phyloP scores from a whole-genome alignment of 345 rosid genomes.

The Rhizophora apiculata region DNA sequence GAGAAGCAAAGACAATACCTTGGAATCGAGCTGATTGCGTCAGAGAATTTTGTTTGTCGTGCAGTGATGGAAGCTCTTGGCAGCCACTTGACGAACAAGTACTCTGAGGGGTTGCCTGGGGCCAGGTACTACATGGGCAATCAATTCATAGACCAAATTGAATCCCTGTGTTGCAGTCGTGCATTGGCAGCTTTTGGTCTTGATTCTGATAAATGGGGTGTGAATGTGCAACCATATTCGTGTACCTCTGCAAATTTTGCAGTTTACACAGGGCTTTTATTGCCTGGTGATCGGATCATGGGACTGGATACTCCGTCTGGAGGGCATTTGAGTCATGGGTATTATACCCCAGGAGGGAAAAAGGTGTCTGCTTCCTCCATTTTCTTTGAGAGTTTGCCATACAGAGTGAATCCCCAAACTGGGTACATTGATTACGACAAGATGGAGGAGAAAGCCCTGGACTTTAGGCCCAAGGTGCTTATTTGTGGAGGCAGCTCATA shows the following conservation, averaged over 20 bases:
- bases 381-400: slow-evolving; percentile 78
- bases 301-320: slow-evolving; percentile 75
- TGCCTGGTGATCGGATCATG: slow-evolving; percentile 71
- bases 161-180: slow-evolving; percentile 59
- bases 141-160: slow-evolving; percentile 68
- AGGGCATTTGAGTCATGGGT: slow-evolving; percentile 81
- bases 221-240: slow-evolving; percentile 81
- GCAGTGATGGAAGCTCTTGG: slow-evolving; percentile 83
- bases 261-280: slow-evolving; percentile 57
- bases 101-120: slow-evolving; percentile 72
- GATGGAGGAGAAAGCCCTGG: slow-evolving; percentile 80
- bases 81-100: slow-evolving; percentile 73
- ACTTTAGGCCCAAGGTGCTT: slow-evolving; percentile 77
- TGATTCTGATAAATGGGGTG: slow-evolving; percentile 62
- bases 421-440: slow-evolving; percentile 72
- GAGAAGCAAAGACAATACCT: slow-evolving; percentile 58
- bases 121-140: slow-evolving; percentile 72
- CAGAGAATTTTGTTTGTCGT: slow-evolving; percentile 71
- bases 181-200: slow-evolving; percentile 64
- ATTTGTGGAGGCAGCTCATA: slow-evolving; percentile 91
- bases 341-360: slow-evolving; percentile 67
- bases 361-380: slow-evolving; percentile 73
- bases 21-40: slow-evolving; percentile 75
- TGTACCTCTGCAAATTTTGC: slow-evolving; percentile 80
- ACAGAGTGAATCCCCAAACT: slow-evolving; percentile 68